Evolutionary conservation across 1,284 basidiomycete genomes (phyloP).

Genomic region (Marasmius fiardii): DNA sequence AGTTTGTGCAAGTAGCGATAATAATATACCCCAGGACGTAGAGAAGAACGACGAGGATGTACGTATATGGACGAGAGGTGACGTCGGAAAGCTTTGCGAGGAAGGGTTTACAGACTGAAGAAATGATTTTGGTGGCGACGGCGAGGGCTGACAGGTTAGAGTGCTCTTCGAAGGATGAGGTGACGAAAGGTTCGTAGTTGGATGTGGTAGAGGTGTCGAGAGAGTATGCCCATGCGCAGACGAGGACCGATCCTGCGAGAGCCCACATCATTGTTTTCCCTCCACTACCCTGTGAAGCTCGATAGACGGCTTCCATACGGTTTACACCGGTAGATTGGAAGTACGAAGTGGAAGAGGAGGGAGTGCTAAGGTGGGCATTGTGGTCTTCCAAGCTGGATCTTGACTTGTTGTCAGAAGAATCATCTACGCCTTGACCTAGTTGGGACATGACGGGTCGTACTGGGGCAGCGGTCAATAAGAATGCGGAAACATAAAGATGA

Average conservation of each 20-base stretch:
- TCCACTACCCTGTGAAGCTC: conserved; percentile 8
- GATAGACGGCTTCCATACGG: conserved; percentile 15
- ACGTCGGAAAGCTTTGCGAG: conserved; percentile 24
- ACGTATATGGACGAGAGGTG: conserved; percentile 14
- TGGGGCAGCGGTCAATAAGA: no score
- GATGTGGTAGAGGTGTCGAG: conserved; percentile 14
- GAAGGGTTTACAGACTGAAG: conserved; percentile 22
- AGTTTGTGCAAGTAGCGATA: conserved; percentile 18
- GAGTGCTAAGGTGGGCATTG: not conserved
- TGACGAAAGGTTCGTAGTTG: conserved; percentile 13
- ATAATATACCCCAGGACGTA: conserved; percentile 23
- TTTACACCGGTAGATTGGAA: conserved; percentile 15
- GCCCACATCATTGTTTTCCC: conserved; percentile 10
- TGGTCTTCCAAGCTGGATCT: not conserved
- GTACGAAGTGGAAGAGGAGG: not conserved
- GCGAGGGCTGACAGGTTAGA: conserved; percentile 11
- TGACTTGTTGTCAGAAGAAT: no score
- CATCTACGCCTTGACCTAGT: no score
- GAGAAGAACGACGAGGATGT: conserved; percentile 18
- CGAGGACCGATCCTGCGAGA: conserved; percentile 11
- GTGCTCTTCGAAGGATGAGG: conserved; percentile 15
- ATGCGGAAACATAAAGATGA: no score
- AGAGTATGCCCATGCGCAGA: conserved; percentile 17
- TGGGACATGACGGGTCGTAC: no score
- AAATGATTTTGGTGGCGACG: conserved; percentile 21